Evolutionary conservation across 192 early-diverging fungal genomes (phyloP), one percentile per base, ranked within the genome.

Genomic region (Coemansia sp.): DNA sequence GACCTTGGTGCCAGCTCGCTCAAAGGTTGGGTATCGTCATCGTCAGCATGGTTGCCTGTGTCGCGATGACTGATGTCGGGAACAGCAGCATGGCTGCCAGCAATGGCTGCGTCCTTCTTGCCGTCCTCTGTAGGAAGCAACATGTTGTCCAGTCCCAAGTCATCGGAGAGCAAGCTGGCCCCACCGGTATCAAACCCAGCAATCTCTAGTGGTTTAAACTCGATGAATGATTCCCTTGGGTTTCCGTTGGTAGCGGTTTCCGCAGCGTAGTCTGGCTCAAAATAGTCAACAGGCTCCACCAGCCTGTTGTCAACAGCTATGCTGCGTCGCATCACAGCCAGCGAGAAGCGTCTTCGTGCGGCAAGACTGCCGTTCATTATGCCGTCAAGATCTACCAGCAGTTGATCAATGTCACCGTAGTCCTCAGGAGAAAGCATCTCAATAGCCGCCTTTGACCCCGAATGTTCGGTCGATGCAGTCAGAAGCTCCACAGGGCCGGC

Each of bases 201-300:
- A 19, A 81, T 67, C 45, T 81, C 78, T 7, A 81, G 44, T n/a
- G 78, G 78, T 67, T 72, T 72, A 42, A 81, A 81, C 59, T 81
- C 78, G 38, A 72, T 48, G 5, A 42, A 42, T 17, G 58, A 61
- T 32, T 22, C 55, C 39, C 39, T 39, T 59, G 39, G 37, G 11
- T 16, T 46, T 16, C 19, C 37, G 37, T 7, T 43, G 17, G 25
- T 58, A 19, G 37, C 65, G 12, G 25, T 51, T 22, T 25, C 22
- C 1, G 32, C 65, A 25, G 32, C 42, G 2, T 14, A 12, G 19
- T 51, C 48, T 9, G 25, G 39, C 5, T 60, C 73, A 25, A 63
- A 65, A 49, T 67, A 76, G 53, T 81, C 78, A 14, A 44, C 56
- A 11, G 78, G 70, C 46, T 81, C 73, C 5, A 81, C 68, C 41